Evolutionary conservation across 2,329 filamentous ascomycete genomes (phyloP).

Genomic region (Graphiopsis chlorocephala): DNA sequence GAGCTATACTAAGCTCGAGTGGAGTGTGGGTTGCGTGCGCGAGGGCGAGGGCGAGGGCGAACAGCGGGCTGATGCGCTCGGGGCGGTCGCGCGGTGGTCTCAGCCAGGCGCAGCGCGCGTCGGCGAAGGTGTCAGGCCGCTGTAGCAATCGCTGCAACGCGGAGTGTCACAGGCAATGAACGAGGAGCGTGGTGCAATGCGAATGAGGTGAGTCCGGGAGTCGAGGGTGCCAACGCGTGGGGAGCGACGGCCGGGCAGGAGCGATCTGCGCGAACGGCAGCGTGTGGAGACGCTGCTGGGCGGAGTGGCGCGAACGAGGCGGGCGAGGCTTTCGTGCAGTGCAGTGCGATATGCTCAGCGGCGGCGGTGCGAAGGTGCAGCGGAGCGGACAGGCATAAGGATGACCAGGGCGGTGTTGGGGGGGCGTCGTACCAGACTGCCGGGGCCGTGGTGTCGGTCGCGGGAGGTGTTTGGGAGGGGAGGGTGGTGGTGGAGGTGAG

Average conservation of each 20-base stretch:
- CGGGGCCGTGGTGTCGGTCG: neutral
- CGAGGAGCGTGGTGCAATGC: neutral
- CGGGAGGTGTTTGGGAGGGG: neutral
- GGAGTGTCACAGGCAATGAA: neutral
- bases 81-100: conserved; percentile 1
- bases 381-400: neutral
- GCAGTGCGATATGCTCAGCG: neutral
- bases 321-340: neutral
- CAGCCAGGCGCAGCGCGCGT: conserved; percentile 15
- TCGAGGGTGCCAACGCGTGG: conserved; percentile 4
- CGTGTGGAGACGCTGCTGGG: neutral
- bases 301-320: neutral
- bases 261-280: neutral
- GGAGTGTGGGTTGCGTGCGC: neutral
- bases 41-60: conserved; percentile 9
- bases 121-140: neutral
- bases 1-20: neutral
- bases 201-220: neutral
- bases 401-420: neutral
- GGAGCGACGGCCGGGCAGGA: conserved; percentile 1
- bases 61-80: conserved; percentile 5
- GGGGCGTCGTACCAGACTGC: neutral
- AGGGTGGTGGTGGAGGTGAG: neutral
- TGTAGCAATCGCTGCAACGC: neutral
- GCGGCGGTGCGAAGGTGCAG: neutral